Evolutionary conservation across 1,284 basidiomycete genomes (phyloP).

Genomic region (Cutaneotrichosporon sp.): DNA sequence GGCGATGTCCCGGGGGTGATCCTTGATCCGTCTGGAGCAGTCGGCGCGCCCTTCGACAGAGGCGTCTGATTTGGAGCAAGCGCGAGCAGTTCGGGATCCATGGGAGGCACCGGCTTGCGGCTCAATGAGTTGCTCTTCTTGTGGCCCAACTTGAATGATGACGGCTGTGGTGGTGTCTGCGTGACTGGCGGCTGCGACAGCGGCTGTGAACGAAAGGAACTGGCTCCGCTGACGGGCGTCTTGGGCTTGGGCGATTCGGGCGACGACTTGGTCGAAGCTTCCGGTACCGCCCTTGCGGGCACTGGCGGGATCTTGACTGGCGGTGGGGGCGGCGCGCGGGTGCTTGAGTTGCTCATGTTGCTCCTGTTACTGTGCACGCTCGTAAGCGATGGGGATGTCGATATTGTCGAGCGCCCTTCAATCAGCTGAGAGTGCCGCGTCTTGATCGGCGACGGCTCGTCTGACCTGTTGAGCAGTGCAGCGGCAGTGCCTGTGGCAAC

Average conservation of each 20-base stretch:
- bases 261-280: not conserved
- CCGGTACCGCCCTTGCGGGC: not conserved
- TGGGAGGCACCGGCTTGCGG: conserved; percentile 7
- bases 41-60: too few species aligned
- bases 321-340: not conserved
- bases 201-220: conserved; percentile 1
- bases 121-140: not conserved
- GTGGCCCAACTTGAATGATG: not conserved
- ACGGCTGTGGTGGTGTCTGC: not conserved
- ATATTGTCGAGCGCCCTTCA: too few species aligned
- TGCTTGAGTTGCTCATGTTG: not conserved
- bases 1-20: too few species aligned
- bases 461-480: too few species aligned
- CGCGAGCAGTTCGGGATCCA: conserved; percentile 4
- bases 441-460: too few species aligned
- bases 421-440: too few species aligned
- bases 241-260: not conserved
- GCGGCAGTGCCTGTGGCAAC: too few species aligned
- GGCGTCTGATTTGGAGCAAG: too few species aligned
- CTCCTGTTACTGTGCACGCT: not conserved
- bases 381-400: too few species aligned
- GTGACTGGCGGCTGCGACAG: not conserved
- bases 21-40: too few species aligned
- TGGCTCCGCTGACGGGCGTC: not conserved
- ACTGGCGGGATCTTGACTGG: not conserved